Base-by-base conservation (phyloP, 805 yeast species). In the Suhomyces prunicola region DNA sequence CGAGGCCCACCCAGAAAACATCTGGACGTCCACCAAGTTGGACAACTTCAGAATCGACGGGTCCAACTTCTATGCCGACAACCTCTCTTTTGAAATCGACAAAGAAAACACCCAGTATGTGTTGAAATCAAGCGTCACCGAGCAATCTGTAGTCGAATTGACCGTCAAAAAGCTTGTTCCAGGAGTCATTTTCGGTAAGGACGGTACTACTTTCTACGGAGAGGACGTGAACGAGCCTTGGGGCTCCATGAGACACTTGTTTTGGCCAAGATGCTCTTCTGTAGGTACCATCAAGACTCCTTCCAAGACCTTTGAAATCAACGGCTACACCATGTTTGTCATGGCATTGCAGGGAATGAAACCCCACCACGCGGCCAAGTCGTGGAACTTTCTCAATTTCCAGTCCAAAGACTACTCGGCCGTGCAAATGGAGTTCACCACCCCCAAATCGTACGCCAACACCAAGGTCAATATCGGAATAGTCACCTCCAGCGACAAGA, bases 311-410 rank as follows among this genome's bases (percentile, higher is more conserved):
- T 62, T 77, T 48, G 75, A 70, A 27, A 67, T 81, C 49, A 67
- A 77, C 42, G 84, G 83, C 39, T 68, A 64, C 51, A 71, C 90
- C 48, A 88, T 94, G 96, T 92, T 85, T 66, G 97, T 93, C 50
- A 86, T 89, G 93, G 99, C 99, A 6, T 75, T 90, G 60, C 99
- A 94, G 76, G 98, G 98, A 56, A 92, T 94, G 98, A 94, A 94
- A 72, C 99, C 99, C 7, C 97, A 94, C 71, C 99, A 94, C 72
- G 97, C 97, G 35, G 99, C 99, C 52, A 90, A 96, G 56, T 74
- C 90, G 22, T 94, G 99, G 99, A 94, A 93, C 73, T 94, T 94
- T 68, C 72, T 89, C 57, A 87, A 90, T 72, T 93, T 88, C 80
- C 97, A 90, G 67, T 87, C 94, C 17, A 80, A 84, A 49, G 74